Evolutionary conservation across 164 flowering plant species (phyloP), one percentile per base, ranked within the genome.

Genomic region (Vitis cinerea): DNA sequence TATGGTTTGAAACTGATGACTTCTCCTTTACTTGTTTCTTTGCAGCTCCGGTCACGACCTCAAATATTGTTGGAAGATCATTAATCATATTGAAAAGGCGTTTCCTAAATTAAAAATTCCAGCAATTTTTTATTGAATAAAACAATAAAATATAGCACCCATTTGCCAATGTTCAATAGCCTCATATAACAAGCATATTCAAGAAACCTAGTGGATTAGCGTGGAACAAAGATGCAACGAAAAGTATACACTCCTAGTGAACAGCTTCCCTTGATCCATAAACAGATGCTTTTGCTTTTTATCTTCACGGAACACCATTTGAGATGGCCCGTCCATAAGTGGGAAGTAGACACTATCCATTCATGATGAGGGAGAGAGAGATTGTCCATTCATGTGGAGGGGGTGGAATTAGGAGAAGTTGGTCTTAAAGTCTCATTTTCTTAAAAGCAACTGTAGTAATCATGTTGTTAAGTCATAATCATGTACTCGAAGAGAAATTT

Each of bases 1-100:
- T 17, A 50, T 83, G 78, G 70, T 81, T 86, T 63, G 88, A 74
- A 51, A 81, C 79, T 9, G 85, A 67, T 61, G 84, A 73, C 63
- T 84, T 86, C 71, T 84, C 85, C 78, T 86, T 84, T 50, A 72
- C 50, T 59, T 71, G 85, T 74, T 85, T 85, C 79, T 83, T 81
- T 14, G 72, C 73, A 56, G 53, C 66, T 69, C 87, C 88, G 58
- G 76, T 82, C 10, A 86, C 85, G 62, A 82, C 81, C 66, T 88
- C 92, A 75, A 75, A 83, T 78, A 88, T 73, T 17, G 92, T 82
- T 11, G 92, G 88, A 8, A 88, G 86, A 50, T 86, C 90, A 84
- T 88, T 86, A 31, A 88, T 83, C 90, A 86, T 78, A 59, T 52
- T 72, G 68, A 88, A 88, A 16, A 88, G 82, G 10, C 84, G 87